Evolutionary conservation across 2,329 filamentous ascomycete genomes (phyloP).

Genomic region (Helminthosporium solani): DNA sequence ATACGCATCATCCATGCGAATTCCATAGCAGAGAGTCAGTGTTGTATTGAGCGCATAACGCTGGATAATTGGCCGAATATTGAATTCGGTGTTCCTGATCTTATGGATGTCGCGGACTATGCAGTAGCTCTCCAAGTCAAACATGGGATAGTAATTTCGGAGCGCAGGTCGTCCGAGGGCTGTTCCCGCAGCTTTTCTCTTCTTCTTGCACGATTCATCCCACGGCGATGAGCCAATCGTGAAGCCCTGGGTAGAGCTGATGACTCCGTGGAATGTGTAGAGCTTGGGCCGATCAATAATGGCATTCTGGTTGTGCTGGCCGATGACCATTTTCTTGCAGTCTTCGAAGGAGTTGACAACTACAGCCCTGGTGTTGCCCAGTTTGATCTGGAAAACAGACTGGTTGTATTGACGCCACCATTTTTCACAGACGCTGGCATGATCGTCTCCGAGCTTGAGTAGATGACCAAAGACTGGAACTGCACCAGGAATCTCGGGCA

Average conservation of each 20-base stretch:
- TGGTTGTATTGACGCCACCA: slow-evolving; percentile 53
- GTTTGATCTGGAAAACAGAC: slow-evolving; percentile 55
- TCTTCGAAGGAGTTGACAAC: slow-evolving; percentile 57
- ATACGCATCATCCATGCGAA: slow-evolving; percentile 56
- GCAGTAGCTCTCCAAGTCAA: slow-evolving; percentile 55
- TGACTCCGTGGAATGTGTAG: slow-evolving; percentile 56
- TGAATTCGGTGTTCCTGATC: slow-evolving; percentile 46
- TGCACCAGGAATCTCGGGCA: slow-evolving; percentile 54
- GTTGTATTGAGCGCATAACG: slow-evolving; percentile 57
- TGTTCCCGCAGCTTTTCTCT: slow-evolving; percentile 53
- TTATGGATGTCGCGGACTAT: slow-evolving; percentile 51
- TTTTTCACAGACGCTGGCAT: slow-evolving; percentile 53
- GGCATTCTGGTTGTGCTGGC: slow-evolving; percentile 48
- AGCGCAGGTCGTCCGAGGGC: slow-evolving; percentile 51
- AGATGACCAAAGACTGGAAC: slow-evolving; percentile 54
- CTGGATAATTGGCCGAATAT: slow-evolving; percentile 54
- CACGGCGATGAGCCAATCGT: slow-evolving; percentile 54
- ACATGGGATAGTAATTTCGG: slow-evolving; percentile 54
- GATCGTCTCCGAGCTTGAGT: slow-evolving; percentile 54
- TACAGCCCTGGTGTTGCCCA: slow-evolving; percentile 56
- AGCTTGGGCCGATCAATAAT: slow-evolving; percentile 54
- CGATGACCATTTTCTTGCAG: slow-evolving; percentile 53
- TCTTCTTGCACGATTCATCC: slow-evolving; percentile 56
- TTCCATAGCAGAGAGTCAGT: slow-evolving; percentile 56
- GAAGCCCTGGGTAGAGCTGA: slow-evolving; percentile 31